Percentiles rank a stretch among this genome's conserved stretches.
Evolutionary conservation across 306 rosid species (phyloP).

Genomic region (Sicyos edulis): DNA sequence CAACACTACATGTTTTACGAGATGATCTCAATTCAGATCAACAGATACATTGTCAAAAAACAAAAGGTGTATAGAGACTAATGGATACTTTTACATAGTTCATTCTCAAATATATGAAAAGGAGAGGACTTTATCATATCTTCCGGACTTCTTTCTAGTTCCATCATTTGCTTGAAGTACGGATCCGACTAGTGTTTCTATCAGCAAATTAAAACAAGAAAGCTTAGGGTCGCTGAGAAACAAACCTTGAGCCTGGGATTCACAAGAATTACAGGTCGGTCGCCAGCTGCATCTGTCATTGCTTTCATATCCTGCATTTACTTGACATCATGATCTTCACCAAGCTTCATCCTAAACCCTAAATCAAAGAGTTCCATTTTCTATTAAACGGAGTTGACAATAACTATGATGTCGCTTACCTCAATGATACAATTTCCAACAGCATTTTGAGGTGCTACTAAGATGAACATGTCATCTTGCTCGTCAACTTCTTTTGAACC

Average conservation of each 20-base stretch:
- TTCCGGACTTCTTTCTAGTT: neutral
- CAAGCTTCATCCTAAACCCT: conserved; percentile 1
- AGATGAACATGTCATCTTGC: conserved; percentile 77
- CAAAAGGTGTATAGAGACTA: too few relatives aligned
- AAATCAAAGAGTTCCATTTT: neutral
- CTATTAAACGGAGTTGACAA: conserved; percentile 11
- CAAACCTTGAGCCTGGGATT: conserved; percentile 82
- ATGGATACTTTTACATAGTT: too few relatives aligned
- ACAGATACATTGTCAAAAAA: too few relatives aligned
- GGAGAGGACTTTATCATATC: neutral
- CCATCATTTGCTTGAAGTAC: neutral
- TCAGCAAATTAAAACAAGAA: neutral
- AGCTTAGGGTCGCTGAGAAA: conserved; percentile 19
- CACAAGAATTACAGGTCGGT: conserved; percentile 73
- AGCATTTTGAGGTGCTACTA: conserved; percentile 98
- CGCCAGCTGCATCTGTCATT: conserved; percentile 84
- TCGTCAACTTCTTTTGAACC: conserved; percentile 87
- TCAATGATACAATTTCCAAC: conserved; percentile 94
- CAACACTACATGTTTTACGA: too few relatives aligned
- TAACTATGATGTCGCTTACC: conserved; percentile 40
- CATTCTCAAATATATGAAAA: too few relatives aligned
- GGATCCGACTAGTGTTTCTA: neutral
- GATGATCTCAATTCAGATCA: too few relatives aligned
- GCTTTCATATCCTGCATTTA: conserved; percentile 69
- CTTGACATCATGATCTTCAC: neutral